These are phyloP conservation scores for Pyrenula massariospora DNA, from an alignment of 495 filamentous ascomycete genomes.

Conservation along the genomic window DNA sequence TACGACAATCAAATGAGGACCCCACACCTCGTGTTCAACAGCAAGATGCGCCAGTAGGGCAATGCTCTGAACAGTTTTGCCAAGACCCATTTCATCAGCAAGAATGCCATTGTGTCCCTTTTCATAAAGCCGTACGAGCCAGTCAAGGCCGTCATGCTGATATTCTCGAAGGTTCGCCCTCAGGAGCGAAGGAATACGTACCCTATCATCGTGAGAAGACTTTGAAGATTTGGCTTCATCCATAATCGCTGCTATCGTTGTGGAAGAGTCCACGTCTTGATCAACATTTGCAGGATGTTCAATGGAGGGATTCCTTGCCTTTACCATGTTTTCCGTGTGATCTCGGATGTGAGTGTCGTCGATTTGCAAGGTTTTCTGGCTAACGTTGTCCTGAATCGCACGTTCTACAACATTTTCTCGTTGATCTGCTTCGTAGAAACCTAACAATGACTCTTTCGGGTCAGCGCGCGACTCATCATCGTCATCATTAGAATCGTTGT, in stretches of 20 bases:
- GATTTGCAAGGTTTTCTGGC: not conserved
- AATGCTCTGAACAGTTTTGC: conserved; percentile 98
- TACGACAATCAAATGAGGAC: conserved; percentile 90
- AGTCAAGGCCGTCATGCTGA: conserved; percentile 91
- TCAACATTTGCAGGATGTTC: not conserved
- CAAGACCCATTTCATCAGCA: conserved; percentile 99
- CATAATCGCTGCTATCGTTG: not conserved
- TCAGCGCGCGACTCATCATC: conserved; percentile 5
- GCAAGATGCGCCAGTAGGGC: conserved; percentile 88
- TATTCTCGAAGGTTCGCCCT: conserved; percentile 91
- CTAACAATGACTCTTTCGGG: conserved; percentile 2
- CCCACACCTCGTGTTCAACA: conserved; percentile 85
- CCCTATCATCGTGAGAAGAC: conserved; percentile 38
- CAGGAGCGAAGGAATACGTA: conserved; percentile 75
- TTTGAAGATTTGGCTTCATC: conserved; percentile 20
- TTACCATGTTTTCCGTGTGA: not conserved
- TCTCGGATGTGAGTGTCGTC: not conserved
- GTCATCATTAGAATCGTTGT: conserved; percentile 5
- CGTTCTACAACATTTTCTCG: not conserved
- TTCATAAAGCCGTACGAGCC: conserved; percentile 87
- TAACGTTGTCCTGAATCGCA: not conserved
- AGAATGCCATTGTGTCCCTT: conserved; percentile 92
- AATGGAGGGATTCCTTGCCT: not conserved
- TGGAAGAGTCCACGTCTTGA: not conserved
- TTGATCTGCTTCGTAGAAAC: not conserved